These are phyloP conservation scores for Botrytis paeoniae DNA, from an alignment of 2,329 filamentous ascomycete genomes.

Conservation along the genomic window DNA sequence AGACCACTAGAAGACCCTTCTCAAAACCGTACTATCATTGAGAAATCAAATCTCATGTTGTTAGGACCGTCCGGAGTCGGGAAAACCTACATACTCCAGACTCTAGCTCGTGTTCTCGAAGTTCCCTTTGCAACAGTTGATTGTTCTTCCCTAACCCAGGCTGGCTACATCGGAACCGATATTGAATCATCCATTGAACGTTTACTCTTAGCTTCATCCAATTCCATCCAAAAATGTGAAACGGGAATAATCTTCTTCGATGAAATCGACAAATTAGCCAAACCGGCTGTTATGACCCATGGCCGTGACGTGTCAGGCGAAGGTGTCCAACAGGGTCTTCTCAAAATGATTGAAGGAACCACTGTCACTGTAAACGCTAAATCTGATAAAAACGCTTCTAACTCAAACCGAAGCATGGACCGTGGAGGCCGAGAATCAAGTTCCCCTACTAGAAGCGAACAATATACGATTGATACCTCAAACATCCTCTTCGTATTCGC, in stretches of 20 bases:
- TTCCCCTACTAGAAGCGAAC: constrained; percentile 38
- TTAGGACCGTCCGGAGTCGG: constrained; percentile 92
- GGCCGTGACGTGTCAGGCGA: constrained; percentile 94
- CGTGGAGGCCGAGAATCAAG: constrained; percentile 24
- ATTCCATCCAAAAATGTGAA: constrained; percentile 80
- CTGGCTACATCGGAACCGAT: constrained; percentile 96
- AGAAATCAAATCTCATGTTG: constrained; percentile 92
- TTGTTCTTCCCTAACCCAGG: constrained; percentile 93
- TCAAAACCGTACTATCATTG: constrained; percentile 49
- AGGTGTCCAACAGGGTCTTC: constrained; percentile 89
- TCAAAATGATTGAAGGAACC: constrained; percentile 95
- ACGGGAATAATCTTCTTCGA: constrained; percentile 93
- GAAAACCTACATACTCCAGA: constrained; percentile 87
- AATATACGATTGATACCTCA: constrained; percentile 80
- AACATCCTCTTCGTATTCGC: constrained; percentile 98
- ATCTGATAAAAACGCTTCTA: constrained; percentile 48
- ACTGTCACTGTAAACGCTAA: constrained; percentile 92
- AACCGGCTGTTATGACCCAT: constrained; percentile 69
- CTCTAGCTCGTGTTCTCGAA: constrained; percentile 85
- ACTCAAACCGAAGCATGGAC: constrained; percentile 24
- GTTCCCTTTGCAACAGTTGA: constrained; percentile 95
- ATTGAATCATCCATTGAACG: constrained; percentile 94
- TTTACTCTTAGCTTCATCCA: constrained; percentile 84
- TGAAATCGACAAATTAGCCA: constrained; percentile 96
- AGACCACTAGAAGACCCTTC: constrained; percentile 20